Evolutionary conservation across 768 basidiomycete genomes (phyloP).

Genomic region (Kwoniella dejecticola): DNA sequence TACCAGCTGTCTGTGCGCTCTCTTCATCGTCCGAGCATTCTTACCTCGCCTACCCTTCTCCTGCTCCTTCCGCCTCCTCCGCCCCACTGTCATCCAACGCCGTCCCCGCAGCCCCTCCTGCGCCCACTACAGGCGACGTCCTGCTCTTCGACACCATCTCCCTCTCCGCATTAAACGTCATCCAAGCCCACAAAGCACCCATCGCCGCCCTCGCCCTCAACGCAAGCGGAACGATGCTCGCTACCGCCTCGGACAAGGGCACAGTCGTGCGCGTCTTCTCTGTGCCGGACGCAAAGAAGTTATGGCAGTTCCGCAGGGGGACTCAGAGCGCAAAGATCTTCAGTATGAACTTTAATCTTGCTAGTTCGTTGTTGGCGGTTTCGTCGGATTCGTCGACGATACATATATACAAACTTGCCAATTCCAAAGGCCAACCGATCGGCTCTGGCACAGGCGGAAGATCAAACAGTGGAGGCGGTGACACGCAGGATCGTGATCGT

Average conservation of each 20-base stretch:
- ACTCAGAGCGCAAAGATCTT: slow-evolving; percentile 83
- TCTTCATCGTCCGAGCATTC: slow-evolving; percentile 91
- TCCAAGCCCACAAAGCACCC: slow-evolving; percentile 94
- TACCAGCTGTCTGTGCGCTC: slow-evolving; percentile 84
- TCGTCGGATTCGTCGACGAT: slow-evolving; percentile 92
- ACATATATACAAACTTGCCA: slow-evolving; percentile 86
- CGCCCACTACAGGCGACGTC: slow-evolving; percentile 66
- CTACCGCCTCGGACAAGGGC: slow-evolving; percentile 90
- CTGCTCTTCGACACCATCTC: slow-evolving; percentile 91
- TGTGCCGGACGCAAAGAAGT: slow-evolving; percentile 84
- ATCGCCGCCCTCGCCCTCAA: slow-evolving; percentile 86
- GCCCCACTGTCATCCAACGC: slow-evolving; percentile 61
- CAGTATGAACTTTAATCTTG: slow-evolving; percentile 79
- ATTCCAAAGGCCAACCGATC: neutral
- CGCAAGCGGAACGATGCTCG: slow-evolving; percentile 81
- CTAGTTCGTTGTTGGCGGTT: slow-evolving; percentile 81
- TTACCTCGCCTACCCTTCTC: slow-evolving; percentile 94
- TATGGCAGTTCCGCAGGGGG: slow-evolving; percentile 93
- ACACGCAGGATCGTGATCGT: slow-evolving; percentile 16
- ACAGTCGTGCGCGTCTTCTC: slow-evolving; percentile 96
- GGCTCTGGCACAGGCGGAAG: neutral
- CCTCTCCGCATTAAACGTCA: slow-evolving; percentile 88
- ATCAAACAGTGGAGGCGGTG: too few species aligned
- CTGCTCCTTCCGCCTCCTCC: slow-evolving; percentile 75
- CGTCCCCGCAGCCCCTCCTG: slow-evolving; percentile 57